Base-by-base conservation (phyloP, 192 early-diverging fungal species). In the Coemansia nantahalensis region DNA sequence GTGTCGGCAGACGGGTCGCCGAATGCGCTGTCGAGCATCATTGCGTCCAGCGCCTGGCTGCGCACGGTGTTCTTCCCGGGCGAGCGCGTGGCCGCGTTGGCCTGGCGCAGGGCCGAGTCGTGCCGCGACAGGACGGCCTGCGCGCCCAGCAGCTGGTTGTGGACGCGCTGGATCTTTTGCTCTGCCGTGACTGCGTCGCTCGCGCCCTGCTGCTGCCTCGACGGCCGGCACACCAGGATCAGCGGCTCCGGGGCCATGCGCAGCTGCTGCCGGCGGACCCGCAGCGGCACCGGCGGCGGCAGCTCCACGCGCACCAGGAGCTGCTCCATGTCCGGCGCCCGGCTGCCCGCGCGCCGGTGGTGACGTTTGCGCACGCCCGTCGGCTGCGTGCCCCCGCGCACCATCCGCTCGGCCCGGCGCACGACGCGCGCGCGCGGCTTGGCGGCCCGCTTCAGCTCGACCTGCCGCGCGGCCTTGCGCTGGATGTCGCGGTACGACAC, bases 241-340 rank as follows among this genome's bases (percentile, higher is more conserved):
- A 77, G 59, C 55, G 74, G 68, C 52, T 77, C 74, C 5, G 63
- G 62, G n/a, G 48, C 60, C 23, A 56, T 38, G 23, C 37, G 22
- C 24, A 70, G 51, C 38, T 57, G 66, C 52, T 70, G 62, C 31
- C 68, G 67, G 16, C 74, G 58, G 58, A 77, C 74, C 15, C 74
- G 66, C 55, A 77, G 55, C n/a, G 74, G 74, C 48, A 77, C 74
- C 0, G 74, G 74, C 47, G 74, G 74, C 18, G 74, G 74, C 39
- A 77, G 68, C 57, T 77, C 68, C 0, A 67, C 51, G 15, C 43
- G 46, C 15, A 77, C 51, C 17, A 77, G 68, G 59, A 66, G 72
- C 56, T 48, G 59, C 52, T 76, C 65, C 60, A 76, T 60, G 49
- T 76, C 72, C 10, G 55, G 49, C 13, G 54, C 54, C 17, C 72